These are phyloP conservation scores for Phytopythium litorale DNA, from an alignment of 352 stramenopile genomes.

Conservation along the genomic window DNA sequence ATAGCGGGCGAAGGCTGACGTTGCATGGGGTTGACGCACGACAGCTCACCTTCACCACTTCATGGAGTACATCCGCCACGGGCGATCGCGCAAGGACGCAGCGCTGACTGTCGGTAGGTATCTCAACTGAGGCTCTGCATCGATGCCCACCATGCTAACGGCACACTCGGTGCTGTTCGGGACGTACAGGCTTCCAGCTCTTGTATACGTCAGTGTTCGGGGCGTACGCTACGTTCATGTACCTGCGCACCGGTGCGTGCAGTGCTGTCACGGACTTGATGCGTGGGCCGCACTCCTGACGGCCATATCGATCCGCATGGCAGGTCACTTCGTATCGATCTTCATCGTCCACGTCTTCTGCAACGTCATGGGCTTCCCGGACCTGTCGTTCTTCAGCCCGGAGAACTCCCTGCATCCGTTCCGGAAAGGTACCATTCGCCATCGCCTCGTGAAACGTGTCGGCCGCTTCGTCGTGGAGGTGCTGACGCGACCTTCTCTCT, in stretches of 20 bases:
- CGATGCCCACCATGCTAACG: not conserved
- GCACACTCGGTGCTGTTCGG: constrained; percentile 2
- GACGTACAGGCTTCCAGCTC: constrained; percentile 87
- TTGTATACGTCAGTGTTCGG: constrained; percentile 96
- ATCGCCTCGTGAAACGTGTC: not conserved
- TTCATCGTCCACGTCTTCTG: constrained; percentile 92
- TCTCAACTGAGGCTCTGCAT: not conserved
- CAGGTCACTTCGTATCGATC: constrained; percentile 86
- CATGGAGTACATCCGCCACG: constrained; percentile 74
- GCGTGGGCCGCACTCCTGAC: not conserved
- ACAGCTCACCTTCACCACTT: constrained; percentile 85
- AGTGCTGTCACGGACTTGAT: not conserved
- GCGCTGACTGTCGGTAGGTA: constrained; percentile 71
- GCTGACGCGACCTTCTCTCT: not conserved
- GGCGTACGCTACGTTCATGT: constrained; percentile 92
- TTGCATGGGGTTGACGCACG: no score
- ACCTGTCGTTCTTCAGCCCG: constrained; percentile 79
- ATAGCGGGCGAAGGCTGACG: not conserved
- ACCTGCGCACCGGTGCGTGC: constrained; percentile 79
- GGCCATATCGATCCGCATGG: not conserved
- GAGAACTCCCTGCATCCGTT: constrained; percentile 73
- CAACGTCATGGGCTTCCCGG: constrained; percentile 95
- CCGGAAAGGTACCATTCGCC: constrained; percentile 48
- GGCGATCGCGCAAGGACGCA: constrained; percentile 62
- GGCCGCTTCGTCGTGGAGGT: not conserved